Evolutionary conservation across 306 rosid genomes (phyloP), one percentile per base, ranked within the genome.

Genomic region (Castanea crenata): DNA sequence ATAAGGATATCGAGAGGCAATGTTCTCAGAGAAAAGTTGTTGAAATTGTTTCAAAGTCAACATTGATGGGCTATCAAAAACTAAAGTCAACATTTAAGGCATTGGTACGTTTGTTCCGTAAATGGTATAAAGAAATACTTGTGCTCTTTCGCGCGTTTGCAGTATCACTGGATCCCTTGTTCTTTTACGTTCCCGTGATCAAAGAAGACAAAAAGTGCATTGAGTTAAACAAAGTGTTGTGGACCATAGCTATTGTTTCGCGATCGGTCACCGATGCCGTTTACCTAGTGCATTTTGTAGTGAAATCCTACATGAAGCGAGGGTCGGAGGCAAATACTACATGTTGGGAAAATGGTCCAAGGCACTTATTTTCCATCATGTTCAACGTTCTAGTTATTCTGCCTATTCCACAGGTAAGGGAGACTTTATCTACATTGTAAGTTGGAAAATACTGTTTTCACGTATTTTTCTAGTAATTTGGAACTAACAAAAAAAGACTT

Each of bases 91-190:
- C 92, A 74, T 97, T 94, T 55, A 94, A 94, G 82, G 97, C 97
- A 0, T 97, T 89, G 81, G 97, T 1, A 5, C 0, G 90, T 19
- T 87, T 92, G 59, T 94, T 94, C 80, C 97, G 85, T 80, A 94
- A 94, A 76, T 90, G 81, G 80, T 94, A 97, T 97, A 88, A 92
- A 79, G 90, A 94, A 83, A 92, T 94, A 82, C 90, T 94, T 82
- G 97, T 94, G 64, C 69, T 94, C 75, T 88, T 91, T 7, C 92
- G 98, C 75, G 82, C 90, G 64, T 57, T 94, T 79, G 92, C 98
- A 21, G 94, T 94, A 67, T 94, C 98, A 31, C 76, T 94, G n/a
- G 98, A 35, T 35, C 41, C 41, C 41, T 35, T 35, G 41, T 34
- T 34, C 38, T 34, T 34, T 34, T 34, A 34, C 65, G 87, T 90